phyloP scores from a whole-genome alignment of 257 asterid species.

The Nicotiana undulata region DNA sequence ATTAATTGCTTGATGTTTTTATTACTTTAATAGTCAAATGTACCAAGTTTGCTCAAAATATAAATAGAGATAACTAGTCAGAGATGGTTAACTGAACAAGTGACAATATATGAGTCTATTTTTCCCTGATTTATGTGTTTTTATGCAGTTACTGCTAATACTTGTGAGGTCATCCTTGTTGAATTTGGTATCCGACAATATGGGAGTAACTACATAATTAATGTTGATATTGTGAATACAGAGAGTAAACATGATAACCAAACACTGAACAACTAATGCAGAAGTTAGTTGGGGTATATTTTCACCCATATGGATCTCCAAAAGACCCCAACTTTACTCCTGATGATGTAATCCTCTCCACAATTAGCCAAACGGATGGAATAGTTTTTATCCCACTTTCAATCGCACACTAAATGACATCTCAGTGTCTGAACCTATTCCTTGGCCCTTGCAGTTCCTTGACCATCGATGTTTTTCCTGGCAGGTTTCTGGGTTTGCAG shows the following conservation, averaged over 20 bases:
- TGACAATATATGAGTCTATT: background rate
- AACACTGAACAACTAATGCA: background rate
- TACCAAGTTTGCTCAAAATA: background rate
- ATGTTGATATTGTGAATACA: background rate
- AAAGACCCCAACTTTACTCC: background rate
- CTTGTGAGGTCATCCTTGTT: background rate
- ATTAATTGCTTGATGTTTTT: background rate
- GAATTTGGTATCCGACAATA: background rate
- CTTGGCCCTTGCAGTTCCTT: background rate
- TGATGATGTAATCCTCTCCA: background rate
- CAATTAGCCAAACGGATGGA: background rate
- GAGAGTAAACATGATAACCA: background rate
- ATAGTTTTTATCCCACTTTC: background rate
- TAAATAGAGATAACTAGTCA: background rate
- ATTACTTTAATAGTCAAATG: background rate
- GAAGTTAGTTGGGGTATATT: background rate
- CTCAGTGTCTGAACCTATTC: background rate
- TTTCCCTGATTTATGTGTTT: background rate
- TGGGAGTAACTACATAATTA: background rate
- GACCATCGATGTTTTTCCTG: background rate
- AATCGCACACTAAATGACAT: background rate
- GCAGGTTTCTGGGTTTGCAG: constrained; percentile 58
- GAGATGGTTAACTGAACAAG: background rate
- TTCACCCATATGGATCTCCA: background rate
- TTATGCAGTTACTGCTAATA: background rate